These are phyloP conservation scores for Nigrospora sphaerica DNA, from an alignment of 2,329 filamentous ascomycete species.

Conservation along the genomic window DNA sequence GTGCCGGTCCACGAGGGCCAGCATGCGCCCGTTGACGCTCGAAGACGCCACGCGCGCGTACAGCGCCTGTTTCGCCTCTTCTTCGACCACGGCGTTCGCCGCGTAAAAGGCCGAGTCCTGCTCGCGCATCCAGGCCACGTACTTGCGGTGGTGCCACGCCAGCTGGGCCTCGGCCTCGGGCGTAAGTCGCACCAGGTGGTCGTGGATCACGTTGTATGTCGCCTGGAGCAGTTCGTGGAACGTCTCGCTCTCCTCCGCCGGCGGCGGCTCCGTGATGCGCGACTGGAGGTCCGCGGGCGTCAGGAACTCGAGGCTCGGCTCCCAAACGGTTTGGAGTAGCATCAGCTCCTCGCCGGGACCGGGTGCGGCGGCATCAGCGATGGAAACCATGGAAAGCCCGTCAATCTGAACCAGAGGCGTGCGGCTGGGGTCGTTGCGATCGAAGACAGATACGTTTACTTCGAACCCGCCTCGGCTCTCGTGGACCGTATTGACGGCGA, in stretches of 20 bases:
- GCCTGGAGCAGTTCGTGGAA: background rate
- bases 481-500: background rate
- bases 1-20: conserved; percentile 12
- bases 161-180: background rate
- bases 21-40: background rate
- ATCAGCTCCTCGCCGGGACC: background rate
- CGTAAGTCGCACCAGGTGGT: background rate
- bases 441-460: background rate
- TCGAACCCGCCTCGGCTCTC: background rate
- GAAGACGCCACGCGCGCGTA: background rate
- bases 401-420: background rate
- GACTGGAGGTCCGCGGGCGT: background rate
- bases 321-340: background rate
- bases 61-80: background rate
- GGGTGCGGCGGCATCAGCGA: background rate
- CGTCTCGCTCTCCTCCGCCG: background rate
- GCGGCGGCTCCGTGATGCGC: background rate
- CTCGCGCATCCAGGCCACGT: conserved; percentile 5
- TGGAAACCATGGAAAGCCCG: background rate
- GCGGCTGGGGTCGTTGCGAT: background rate
- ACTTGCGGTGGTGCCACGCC: background rate
- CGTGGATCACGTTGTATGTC: background rate
- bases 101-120: background rate
- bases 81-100: background rate
- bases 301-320: background rate